These are phyloP conservation scores for Pseudomicrostroma phylloplanum DNA, from an alignment of 1,284 basidiomycete genomes.

Conservation along the genomic window DNA sequence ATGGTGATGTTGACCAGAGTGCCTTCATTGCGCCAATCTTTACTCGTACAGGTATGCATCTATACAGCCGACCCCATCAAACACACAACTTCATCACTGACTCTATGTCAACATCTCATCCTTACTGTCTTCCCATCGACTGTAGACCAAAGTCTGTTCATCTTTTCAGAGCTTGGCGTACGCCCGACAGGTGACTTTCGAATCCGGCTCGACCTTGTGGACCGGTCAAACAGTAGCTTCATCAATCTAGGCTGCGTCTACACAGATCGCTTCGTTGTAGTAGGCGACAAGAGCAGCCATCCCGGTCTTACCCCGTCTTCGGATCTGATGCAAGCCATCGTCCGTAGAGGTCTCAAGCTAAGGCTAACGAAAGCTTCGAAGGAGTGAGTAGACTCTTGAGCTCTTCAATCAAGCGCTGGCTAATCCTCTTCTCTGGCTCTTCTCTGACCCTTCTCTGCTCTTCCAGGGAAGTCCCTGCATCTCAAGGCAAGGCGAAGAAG, in stretches of 20 bases:
- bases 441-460: neutral
- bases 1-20: slow-evolving; percentile 10
- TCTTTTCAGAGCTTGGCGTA: slow-evolving; percentile 36
- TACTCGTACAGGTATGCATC: neutral
- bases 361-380: slow-evolving; percentile 2
- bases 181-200: slow-evolving; percentile 26
- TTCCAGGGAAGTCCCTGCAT: too few species aligned
- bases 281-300: slow-evolving; percentile 9
- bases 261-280: slow-evolving; percentile 22
- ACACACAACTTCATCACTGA: neutral
- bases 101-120: neutral
- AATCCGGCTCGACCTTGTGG: slow-evolving; percentile 29
- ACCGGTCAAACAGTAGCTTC: slow-evolving; percentile 4
- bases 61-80: neutral
- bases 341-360: slow-evolving; percentile 10
- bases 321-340: slow-evolving; percentile 10
- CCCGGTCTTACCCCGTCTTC: slow-evolving; percentile 4
- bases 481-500: too few species aligned
- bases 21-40: slow-evolving; percentile 11
- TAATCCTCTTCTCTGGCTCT: neutral
- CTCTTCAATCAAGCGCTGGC: neutral
- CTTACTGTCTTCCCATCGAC: too few species aligned
- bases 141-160: slow-evolving; percentile 28
- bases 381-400: neutral
- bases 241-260: slow-evolving; percentile 7